Evolutionary conservation across 768 basidiomycete species (phyloP), one percentile per base, ranked within the genome.

Genomic region (Mycena alexandri): DNA sequence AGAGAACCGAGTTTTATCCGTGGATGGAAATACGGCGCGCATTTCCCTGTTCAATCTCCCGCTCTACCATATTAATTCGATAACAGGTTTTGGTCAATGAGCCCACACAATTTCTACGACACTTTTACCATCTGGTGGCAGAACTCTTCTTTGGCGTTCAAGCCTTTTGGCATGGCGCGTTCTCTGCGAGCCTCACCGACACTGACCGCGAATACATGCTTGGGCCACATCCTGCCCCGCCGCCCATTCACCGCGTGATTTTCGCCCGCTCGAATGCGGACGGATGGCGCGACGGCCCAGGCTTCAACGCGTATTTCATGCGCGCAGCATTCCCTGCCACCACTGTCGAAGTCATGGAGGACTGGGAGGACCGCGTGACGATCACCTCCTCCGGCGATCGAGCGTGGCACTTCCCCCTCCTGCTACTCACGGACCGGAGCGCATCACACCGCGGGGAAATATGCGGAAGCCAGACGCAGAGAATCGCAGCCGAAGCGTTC

Each of bases 101-200:
- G 67, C 91, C 93, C 0, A 63, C 76, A 2, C 92, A 93, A 73
- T 92, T 95, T 83, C 84, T 95, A n/a, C 81, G 83, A 51, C 94
- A 95, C 75, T 95, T 94, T 77, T 95, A 95, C 78, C 94, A 95
- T 78, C 90, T 93, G 65, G 91, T 91, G 36, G 94, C 91, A 0
- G 94, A 96, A 75, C 87, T 93, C 52, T 79, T 93, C 63, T 81
- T 95, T 36, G 94, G 93, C 36, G 79, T 86, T 4, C 93, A 92
- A 85, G 86, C 92, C 2, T 86, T 93, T 72, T 93, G 90, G 90
- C 81, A 83, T 50, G 89, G 90, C 41, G 84, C 89, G 8, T 86
- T 77, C 67, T 70, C 74, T 24, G 57, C 42, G 22, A 66, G 69
- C 19, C 65, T 72, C n/a, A 22, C 60, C 21, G 72, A 75, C 62